A percentile compares a stretch with the other conserved stretches of the same genome.
These are phyloP conservation scores for Boletellus ananiceps DNA, from an alignment of 768 basidiomycete genomes.

Conservation along the genomic window DNA sequence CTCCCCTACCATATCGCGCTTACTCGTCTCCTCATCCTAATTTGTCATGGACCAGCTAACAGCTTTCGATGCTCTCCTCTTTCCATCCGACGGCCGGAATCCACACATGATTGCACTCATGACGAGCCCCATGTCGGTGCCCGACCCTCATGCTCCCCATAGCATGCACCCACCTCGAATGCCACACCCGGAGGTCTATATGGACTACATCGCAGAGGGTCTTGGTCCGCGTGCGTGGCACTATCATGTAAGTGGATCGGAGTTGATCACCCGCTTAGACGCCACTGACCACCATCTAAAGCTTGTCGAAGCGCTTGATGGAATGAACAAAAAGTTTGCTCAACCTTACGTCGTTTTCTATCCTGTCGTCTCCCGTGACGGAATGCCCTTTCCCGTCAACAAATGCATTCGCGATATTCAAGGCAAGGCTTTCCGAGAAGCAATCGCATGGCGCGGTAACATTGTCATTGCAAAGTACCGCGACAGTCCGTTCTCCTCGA, in stretches of 20 bases:
- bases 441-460: conserved; percentile 74
- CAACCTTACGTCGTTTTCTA: conserved; percentile 82
- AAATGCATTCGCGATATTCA: conserved; percentile 74
- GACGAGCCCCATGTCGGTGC: conserved; percentile 56
- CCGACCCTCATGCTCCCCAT: conserved; percentile 42
- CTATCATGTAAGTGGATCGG: conserved; percentile 51
- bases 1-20: conserved; percentile 13
- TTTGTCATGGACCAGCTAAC: conserved; percentile 57
- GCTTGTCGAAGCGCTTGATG: conserved; percentile 72
- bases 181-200: conserved; percentile 81
- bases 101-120: conserved; percentile 69
- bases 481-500: conserved; percentile 41
- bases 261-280: conserved; percentile 14
- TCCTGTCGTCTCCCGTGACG: conserved; percentile 69
- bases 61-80: conserved; percentile 67
- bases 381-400: conserved; percentile 79
- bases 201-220: conserved; percentile 81
- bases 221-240: conserved; percentile 66
- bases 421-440: conserved; percentile 54
- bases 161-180: conserved; percentile 50
- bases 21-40: conserved; percentile 12
- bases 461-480: conserved; percentile 70
- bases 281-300: conserved; percentile 29
- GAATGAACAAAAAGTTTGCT: conserved; percentile 74
- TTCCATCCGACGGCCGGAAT: conserved; percentile 73